A percentile compares a stretch with the other conserved stretches of the same genome.
Evolutionary conservation across 2,329 filamentous ascomycete species (phyloP).

Genomic region (Ceratocystis destructans): DNA sequence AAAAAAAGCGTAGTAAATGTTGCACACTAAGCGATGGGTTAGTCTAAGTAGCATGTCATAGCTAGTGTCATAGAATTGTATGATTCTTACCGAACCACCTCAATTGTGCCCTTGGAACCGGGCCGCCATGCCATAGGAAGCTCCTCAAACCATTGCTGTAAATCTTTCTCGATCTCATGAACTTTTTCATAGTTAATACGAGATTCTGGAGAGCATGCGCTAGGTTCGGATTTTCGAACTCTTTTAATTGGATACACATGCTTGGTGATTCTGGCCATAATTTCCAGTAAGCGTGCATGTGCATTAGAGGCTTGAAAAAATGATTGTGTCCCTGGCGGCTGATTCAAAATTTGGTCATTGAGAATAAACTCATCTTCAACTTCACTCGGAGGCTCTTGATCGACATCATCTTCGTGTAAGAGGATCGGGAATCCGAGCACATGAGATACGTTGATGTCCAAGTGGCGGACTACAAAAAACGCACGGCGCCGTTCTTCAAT

Average conservation of each 20-base stretch:
- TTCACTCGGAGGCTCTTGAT: constrained; percentile 50
- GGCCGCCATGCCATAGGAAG: constrained; percentile 67
- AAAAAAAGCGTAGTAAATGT: constrained; percentile 64
- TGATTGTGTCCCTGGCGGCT: constrained; percentile 43
- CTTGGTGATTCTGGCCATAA: constrained; percentile 51
- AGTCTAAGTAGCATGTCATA: not conserved
- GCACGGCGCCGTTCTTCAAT: constrained; percentile 49
- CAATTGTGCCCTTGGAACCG: constrained; percentile 58
- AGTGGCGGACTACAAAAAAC: constrained; percentile 55
- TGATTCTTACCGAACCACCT: constrained; percentile 55
- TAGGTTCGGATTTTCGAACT: constrained; percentile 27
- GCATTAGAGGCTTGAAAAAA: constrained; percentile 54
- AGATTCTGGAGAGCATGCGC: constrained; percentile 34
- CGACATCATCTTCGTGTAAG: constrained; percentile 50
- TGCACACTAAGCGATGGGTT: constrained; percentile 38
- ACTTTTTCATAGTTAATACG: constrained; percentile 48
- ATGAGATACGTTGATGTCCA: constrained; percentile 57
- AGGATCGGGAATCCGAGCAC: constrained; percentile 52
- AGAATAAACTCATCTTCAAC: constrained; percentile 57
- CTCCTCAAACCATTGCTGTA: constrained; percentile 49
- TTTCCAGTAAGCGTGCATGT: constrained; percentile 48
- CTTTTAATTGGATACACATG: constrained; percentile 40
- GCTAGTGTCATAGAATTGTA: not conserved
- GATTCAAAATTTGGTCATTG: constrained; percentile 37
- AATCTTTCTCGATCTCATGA: constrained; percentile 48